These are phyloP conservation scores for Cytospora mali DNA, from an alignment of 2,329 filamentous ascomycete genomes.

Conservation along the genomic window DNA sequence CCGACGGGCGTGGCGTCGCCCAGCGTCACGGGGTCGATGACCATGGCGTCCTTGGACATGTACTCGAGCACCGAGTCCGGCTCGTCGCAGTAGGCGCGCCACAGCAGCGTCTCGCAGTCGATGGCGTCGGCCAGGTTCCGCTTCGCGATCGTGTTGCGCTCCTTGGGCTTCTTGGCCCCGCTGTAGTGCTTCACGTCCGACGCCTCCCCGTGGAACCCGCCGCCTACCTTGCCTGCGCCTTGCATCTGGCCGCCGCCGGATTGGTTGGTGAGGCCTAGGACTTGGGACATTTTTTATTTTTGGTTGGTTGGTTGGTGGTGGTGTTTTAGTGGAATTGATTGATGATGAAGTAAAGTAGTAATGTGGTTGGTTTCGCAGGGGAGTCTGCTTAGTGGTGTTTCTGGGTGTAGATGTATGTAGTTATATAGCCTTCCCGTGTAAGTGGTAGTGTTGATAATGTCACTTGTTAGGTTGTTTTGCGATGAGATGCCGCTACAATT, in stretches of 20 bases:
- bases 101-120: constrained; percentile 43
- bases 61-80: constrained; percentile 41
- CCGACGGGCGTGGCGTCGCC: constrained; percentile 34
- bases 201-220: constrained; percentile 22
- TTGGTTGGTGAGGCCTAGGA: background rate
- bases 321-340: too few relatives aligned
- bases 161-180: constrained; percentile 34
- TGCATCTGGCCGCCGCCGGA: constrained; percentile 11
- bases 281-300: background rate
- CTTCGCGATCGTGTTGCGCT: constrained; percentile 42
- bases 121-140: constrained; percentile 42
- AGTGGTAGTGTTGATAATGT: background rate
- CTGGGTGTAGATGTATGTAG: background rate
- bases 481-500: background rate
- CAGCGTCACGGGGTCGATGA: constrained; percentile 41
- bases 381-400: background rate
- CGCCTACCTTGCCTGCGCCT: constrained; percentile 23
- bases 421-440: constrained; percentile 1
- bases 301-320: background rate
- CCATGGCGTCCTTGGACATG: constrained; percentile 42
- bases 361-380: background rate
- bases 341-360: too few relatives aligned
- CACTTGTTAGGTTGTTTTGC: background rate
- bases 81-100: constrained; percentile 43
- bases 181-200: constrained; percentile 29